These are phyloP conservation scores for Penicillium simplicissimum DNA, from an alignment of 495 filamentous ascomycete genomes.

Conservation along the genomic window DNA sequence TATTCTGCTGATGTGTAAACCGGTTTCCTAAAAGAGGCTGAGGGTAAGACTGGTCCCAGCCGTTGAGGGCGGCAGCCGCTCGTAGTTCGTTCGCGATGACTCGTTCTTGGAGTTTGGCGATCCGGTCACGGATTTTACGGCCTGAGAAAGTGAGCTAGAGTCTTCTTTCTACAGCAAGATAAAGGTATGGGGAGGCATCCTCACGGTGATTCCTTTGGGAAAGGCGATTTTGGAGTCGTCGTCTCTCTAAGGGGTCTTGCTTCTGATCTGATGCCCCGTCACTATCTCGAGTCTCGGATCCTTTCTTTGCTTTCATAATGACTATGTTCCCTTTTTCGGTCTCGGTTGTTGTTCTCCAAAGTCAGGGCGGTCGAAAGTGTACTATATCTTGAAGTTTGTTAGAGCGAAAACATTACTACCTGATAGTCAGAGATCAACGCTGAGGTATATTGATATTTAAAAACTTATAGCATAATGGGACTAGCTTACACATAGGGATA, in stretches of 20 bases:
- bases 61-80: slow-evolving; percentile 35
- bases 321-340: neutral
- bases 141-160: slow-evolving; percentile 19
- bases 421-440: neutral
- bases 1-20: neutral
- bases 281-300: slow-evolving; percentile 5
- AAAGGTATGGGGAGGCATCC: neutral
- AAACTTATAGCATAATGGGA: neutral
- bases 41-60: slow-evolving; percentile 31
- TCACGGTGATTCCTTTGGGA: slow-evolving; percentile 43
- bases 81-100: slow-evolving; percentile 45
- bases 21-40: slow-evolving; percentile 1
- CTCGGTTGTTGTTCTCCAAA: neutral
- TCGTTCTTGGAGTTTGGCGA: slow-evolving; percentile 46
- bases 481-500: neutral
- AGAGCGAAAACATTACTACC: neutral
- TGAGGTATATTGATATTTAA: neutral
- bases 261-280: slow-evolving; percentile 17
- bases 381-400: neutral
- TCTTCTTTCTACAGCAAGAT: neutral
- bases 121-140: slow-evolving; percentile 44
- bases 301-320: slow-evolving; percentile 18
- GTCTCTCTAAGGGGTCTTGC: slow-evolving; percentile 32
- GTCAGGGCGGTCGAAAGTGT: neutral
- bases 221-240: slow-evolving; percentile 39